Evolutionary conservation across 192 early-diverging fungal genomes (phyloP).

Genomic region (Backusella tuberculispora): DNA sequence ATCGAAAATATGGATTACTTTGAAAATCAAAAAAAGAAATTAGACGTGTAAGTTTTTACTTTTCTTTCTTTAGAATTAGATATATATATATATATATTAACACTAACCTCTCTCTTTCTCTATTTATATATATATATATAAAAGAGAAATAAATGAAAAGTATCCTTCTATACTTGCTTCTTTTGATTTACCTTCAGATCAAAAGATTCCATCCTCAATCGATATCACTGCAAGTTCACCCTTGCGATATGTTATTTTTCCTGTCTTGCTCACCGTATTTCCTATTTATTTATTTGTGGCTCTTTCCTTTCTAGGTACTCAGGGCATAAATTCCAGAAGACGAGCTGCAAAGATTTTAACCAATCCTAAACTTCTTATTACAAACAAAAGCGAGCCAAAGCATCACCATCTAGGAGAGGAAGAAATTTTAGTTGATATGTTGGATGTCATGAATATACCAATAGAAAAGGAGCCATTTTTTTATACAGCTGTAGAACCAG

Average conservation of each 20-base stretch:
- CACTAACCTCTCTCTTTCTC: not conserved
- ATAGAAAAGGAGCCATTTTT: not conserved
- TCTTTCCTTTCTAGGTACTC: constrained; percentile 37
- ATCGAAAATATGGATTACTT: constrained; percentile 53
- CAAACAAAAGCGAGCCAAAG: not conserved
- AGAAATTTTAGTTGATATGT: not conserved
- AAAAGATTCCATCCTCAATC: not conserved
- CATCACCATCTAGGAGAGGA: not conserved
- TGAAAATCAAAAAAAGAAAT: constrained; percentile 25
- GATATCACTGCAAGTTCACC: not conserved
- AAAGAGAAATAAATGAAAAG: constrained; percentile 1
- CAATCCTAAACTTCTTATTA: not conserved
- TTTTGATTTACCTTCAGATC: not conserved
- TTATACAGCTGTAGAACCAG: not conserved
- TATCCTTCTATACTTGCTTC: not conserved
- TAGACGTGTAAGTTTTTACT: constrained; percentile 50
- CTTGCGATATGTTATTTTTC: constrained; percentile 24
- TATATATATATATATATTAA: not conserved
- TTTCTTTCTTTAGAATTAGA: not conserved
- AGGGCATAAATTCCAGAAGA: constrained; percentile 48
- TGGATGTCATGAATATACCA: not conserved
- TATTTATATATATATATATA: not conserved
- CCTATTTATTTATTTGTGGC: constrained; percentile 46
- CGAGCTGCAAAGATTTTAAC: constrained; percentile 26
- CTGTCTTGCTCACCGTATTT: constrained; percentile 38